phyloP scores from a whole-genome alignment of 768 basidiomycete species.

The Hypholoma fasciculare region DNA sequence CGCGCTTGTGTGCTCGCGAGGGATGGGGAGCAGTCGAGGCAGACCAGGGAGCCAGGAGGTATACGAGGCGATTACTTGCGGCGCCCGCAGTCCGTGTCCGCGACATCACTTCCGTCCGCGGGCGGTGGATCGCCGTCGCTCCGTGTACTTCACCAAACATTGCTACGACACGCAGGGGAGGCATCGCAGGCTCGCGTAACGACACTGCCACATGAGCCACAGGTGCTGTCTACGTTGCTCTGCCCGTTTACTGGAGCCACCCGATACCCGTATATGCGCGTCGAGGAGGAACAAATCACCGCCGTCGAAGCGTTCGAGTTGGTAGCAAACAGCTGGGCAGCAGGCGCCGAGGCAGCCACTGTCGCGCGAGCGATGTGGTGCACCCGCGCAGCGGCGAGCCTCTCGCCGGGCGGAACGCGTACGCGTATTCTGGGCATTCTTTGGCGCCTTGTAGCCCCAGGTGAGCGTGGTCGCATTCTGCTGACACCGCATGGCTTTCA shows the following conservation, averaged over 20 bases:
- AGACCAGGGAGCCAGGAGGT: conserved; percentile 12
- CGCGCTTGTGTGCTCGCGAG: conserved; percentile 55
- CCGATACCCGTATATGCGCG: conserved; percentile 22
- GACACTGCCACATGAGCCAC: conserved; percentile 54
- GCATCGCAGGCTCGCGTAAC: conserved; percentile 19
- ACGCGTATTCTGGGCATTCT: conserved; percentile 52
- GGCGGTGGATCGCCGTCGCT: conserved; percentile 36
- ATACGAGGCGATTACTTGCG: conserved; percentile 29
- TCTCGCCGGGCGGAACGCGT: conserved; percentile 37
- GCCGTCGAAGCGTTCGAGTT: conserved; percentile 66
- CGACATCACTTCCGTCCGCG: conserved; percentile 30
- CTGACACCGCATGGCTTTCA: conserved; percentile 48
- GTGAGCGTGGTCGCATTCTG: conserved; percentile 40
- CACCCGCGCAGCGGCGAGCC: conserved; percentile 55
- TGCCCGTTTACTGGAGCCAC: conserved; percentile 50
- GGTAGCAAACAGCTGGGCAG: conserved; percentile 56
- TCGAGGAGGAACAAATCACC: conserved; percentile 53
- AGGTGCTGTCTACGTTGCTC: conserved; percentile 59
- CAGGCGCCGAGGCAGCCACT: conserved; percentile 49
- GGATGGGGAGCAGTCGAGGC: conserved; percentile 37
- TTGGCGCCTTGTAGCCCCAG: conserved; percentile 43
- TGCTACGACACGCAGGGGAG: conserved; percentile 43
- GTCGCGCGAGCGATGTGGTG: conserved; percentile 73
- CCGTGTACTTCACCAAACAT: conserved; percentile 41
- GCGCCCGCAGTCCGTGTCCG: conserved; percentile 38